Base-by-base conservation (phyloP, 345 rosid species). In the Brassica nigra region DNA sequence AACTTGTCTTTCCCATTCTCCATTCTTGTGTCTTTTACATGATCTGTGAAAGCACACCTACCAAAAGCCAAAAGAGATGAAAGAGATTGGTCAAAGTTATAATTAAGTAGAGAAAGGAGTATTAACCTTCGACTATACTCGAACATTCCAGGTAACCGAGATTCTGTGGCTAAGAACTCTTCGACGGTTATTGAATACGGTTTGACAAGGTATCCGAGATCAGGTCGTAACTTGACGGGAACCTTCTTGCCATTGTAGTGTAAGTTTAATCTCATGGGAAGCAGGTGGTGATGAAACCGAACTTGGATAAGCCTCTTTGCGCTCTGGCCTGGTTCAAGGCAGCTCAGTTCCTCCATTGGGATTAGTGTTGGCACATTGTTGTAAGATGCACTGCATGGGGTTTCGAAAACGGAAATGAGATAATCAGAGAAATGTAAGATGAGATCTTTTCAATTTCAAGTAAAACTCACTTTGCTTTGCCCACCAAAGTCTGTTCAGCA, bases 181-280 rank as follows among this genome's bases (percentile, higher is more conserved):
- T 87, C 89, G 74, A 82, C 54, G 76, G 86, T 87, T 90, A 91
- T 81, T 1, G 89, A 87, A 68, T 86, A 86, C 57, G 99, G 98
- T 79, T 88, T 95, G 73, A 95, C 90, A 85, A 95, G 92, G 85
- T 91, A 95, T 55, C 99, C 99, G 57, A 95, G 91, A 81, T 95
- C 96, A 68, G 99, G 99, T 70, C 92, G 85, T 86, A 93, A 81
- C 89, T 93, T 93, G 80, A 90, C 91, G 10, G 90, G 89, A 80
- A 86, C 79, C 80, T 82, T 89, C 85, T 85, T 90, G 62, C 80
- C 91, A 80, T 85, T 79, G 59, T 81, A 86, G 70, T 80, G 78
- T 63, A 95, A 83, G 62, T 82, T 78, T 77, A 95, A 82, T 86
- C 84, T 95, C 86, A 88, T 77, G 75, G 99, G 97, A 87, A 95